Base-by-base conservation (phyloP, 768 basidiomycete genomes). In the Dendrothele bispora region DNA sequence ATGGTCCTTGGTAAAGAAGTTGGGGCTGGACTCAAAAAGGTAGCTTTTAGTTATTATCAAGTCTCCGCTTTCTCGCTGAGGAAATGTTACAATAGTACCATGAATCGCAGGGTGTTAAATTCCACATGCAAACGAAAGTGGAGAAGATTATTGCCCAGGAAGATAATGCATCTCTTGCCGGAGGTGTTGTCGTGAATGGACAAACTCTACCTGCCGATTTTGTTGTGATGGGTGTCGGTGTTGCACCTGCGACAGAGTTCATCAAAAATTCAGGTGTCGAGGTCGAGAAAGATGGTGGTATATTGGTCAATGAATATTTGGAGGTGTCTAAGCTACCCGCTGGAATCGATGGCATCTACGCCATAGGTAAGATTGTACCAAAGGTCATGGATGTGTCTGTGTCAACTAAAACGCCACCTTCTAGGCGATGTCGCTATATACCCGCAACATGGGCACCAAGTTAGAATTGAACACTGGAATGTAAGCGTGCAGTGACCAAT, bases 391-490 rank as follows among this genome's bases (percentile, higher is more conserved):
- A n/a, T 12, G 32, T 26, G 12, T 28, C 32, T 5, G 28, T 26
- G 15, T 6, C 58, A 37, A 27, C 30, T 25, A 25, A 39, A 14
- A 39, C 24, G 14, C 18, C 37, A 40, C 10, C 36, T 10, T 10
- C 46, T 59, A 79, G 85, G 86, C 47, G 91, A 93, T 64, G 88
- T 95, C 57, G 91, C 91, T 1, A 73, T 80, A 32, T 91, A 89
- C 64, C 87, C 88, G 8, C 82, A 63, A 67, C 24, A 72, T 68
- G 6, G 82, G 84, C 12, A 73, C 71, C 36, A 62, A 68, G 35
- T 70, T 22, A 69, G 91, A 40, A 84, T 95, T 48, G 92, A 95
- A 65, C 93, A 95, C 65, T 95, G 93, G 91, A 92, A 92, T 67
- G 91, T 86, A 45, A 34, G 80, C 52, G 32, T 39, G 17, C 41